Conservation (phyloP, 2,329 filamentous ascomycete genomes). For the Sphaerulina vaccinii region DNA sequence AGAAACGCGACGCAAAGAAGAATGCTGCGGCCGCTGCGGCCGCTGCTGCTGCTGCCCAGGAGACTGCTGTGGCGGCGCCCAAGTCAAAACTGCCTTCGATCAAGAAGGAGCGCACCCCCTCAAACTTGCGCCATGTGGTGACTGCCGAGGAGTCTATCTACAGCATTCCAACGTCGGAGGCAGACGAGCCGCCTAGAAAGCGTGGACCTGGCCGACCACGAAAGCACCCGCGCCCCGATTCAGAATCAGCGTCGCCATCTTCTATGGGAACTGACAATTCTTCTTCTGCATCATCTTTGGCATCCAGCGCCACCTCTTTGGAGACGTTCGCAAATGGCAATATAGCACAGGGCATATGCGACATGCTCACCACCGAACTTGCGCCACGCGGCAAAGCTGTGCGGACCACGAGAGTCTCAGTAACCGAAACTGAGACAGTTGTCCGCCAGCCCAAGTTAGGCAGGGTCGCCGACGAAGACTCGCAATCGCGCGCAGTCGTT, state of each 20-base stretch:
- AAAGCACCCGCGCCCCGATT: slow-evolving; percentile 21
- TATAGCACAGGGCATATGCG: slow-evolving; percentile 34
- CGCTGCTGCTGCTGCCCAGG: background rate
- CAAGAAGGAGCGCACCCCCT: slow-evolving; percentile 31
- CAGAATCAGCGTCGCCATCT: slow-evolving; percentile 25
- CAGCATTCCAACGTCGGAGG: slow-evolving; percentile 28
- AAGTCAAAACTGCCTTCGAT: slow-evolving; percentile 25
- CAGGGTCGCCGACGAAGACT: slow-evolving; percentile 1
- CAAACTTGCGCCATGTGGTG: slow-evolving; percentile 31
- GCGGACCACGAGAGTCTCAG: slow-evolving; percentile 6
- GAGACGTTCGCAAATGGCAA: slow-evolving; percentile 31
- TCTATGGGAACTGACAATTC: slow-evolving; percentile 26
- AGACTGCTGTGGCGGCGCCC: background rate
- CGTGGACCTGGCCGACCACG: slow-evolving; percentile 28
- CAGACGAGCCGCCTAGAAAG: slow-evolving; percentile 19
- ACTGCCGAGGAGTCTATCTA: slow-evolving; percentile 29
- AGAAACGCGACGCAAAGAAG: background rate
- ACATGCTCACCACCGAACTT: slow-evolving; percentile 31
- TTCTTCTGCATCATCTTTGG: slow-evolving; percentile 24
- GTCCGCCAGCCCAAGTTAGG: background rate
- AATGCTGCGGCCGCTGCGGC: no score
- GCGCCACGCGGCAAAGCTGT: background rate
- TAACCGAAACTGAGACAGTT: slow-evolving; percentile 9
- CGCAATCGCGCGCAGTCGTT: slow-evolving; percentile 8
- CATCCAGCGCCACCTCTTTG: slow-evolving; percentile 35